Evolutionary conservation across 345 rosid species (phyloP).

Genomic region (Adansonia digitata): DNA sequence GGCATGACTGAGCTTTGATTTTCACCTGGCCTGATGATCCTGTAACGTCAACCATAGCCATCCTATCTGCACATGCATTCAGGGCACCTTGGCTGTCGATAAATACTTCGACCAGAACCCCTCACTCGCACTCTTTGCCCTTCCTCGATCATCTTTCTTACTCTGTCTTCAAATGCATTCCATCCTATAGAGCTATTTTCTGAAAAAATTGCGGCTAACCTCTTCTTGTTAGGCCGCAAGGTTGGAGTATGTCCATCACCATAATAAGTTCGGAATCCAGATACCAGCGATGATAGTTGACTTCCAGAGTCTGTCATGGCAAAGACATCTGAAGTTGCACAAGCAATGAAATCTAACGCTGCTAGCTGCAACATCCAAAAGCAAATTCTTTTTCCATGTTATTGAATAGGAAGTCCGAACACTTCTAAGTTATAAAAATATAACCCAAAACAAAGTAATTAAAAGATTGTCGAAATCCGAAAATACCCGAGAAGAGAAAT

Average conservation of each 20-base stretch:
- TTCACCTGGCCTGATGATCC: background rate
- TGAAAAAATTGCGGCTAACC: conserved; percentile 72
- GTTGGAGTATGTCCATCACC: conserved; percentile 69
- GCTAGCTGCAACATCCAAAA: conserved; percentile 66
- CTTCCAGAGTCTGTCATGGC: conserved; percentile 98
- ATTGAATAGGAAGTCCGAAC: background rate
- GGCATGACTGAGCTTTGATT: background rate
- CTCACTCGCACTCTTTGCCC: conserved; percentile 54
- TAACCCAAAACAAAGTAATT: too few relatives aligned
- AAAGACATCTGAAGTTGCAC: conserved; percentile 86
- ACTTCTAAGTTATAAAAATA: too few relatives aligned
- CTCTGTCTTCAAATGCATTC: conserved; percentile 29
- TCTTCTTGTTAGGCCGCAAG: conserved; percentile 85
- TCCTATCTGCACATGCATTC: conserved; percentile 69
- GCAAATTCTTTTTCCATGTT: background rate
- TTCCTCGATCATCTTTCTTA: conserved; percentile 69
- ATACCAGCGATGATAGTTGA: conserved; percentile 81
- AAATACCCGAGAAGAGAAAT: conserved; percentile 84
- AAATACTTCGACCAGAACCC: conserved; percentile 71
- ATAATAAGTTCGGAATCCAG: conserved; percentile 83
- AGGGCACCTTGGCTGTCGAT: conserved; percentile 77
- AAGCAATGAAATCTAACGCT: conserved; percentile 84
- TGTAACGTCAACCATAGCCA: background rate
- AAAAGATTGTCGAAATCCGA: background rate
- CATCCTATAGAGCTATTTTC: conserved; percentile 55